A percentile compares a stretch with the other conserved stretches of the same genome.
phyloP scores from a whole-genome alignment of 106 monocot genomes.

The Dioscorea dumetorum region DNA sequence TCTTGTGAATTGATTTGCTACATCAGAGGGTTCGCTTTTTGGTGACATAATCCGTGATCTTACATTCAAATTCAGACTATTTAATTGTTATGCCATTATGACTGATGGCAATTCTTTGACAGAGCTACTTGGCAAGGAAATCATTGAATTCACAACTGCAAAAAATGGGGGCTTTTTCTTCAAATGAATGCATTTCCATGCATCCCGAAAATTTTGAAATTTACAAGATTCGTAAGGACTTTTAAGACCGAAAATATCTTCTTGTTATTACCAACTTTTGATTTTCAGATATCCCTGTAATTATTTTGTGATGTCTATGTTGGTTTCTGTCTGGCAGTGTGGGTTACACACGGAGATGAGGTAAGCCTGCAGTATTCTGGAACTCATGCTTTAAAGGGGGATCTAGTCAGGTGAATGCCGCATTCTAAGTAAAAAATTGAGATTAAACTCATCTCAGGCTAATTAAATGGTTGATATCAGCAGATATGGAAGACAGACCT shows the following conservation, averaged over 20 bases:
- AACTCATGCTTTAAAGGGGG: conserved; percentile 83
- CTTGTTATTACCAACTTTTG: neutral
- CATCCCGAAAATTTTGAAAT: conserved; percentile 45
- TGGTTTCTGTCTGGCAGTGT: conserved; percentile 40
- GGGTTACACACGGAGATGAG: conserved; percentile 95
- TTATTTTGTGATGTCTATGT: neutral
- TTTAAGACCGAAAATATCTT: neutral
- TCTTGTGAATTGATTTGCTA: neutral
- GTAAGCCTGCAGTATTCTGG: conserved; percentile 92
- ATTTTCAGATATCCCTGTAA: neutral
- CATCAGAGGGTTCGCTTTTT: neutral
- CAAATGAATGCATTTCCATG: conserved; percentile 55
- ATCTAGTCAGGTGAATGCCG: conserved; percentile 62
- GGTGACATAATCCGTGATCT: neutral
- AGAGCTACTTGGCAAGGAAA: conserved; percentile 77
- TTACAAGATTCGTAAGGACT: conserved; percentile 62
- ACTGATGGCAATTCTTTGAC: conserved; percentile 4
- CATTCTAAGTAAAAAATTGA: neutral
- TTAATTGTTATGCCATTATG: neutral
- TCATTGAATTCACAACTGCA: conserved; percentile 69
- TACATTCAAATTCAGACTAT: neutral
- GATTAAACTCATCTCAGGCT: neutral
- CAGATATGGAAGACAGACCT: conserved; percentile 87
- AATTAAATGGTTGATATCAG: neutral
- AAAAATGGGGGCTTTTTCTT: conserved; percentile 45